Evolutionary conservation across 2,329 filamentous ascomycete genomes (phyloP).

Genomic region (Lachnellula willkommii): DNA sequence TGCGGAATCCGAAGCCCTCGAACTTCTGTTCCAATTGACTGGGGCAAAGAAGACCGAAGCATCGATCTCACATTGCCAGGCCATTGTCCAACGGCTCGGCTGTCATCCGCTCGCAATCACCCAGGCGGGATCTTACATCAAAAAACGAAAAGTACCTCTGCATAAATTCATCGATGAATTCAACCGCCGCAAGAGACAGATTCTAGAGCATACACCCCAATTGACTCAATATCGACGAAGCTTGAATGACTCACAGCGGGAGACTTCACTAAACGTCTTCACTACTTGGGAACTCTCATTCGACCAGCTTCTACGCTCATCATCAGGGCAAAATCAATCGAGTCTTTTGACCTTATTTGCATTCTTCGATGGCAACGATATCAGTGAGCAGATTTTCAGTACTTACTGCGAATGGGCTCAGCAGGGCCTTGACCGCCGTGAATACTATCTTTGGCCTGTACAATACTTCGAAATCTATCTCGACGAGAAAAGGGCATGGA

Average conservation of each 20-base stretch:
- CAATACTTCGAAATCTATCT: conserved; percentile 4
- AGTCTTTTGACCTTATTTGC: conserved; percentile 22
- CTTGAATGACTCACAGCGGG: conserved; percentile 2
- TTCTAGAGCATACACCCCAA: conserved; percentile 18
- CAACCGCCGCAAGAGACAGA: conserved; percentile 5
- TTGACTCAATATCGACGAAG: conserved; percentile 16
- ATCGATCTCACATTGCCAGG: conserved; percentile 2
- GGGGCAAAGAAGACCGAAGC: background rate
- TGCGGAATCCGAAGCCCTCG: conserved; percentile 10
- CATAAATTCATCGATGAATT: conserved; percentile 20
- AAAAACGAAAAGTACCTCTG: conserved; percentile 12
- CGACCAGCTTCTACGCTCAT: conserved; percentile 6
- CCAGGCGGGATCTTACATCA: conserved; percentile 29
- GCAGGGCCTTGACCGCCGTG: background rate
- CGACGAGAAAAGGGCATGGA: conserved; percentile 3
- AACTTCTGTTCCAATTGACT: conserved; percentile 10
- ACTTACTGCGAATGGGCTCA: conserved; percentile 3
- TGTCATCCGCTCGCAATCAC: conserved; percentile 26
- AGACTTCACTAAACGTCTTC: conserved; percentile 20
- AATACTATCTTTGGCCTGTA: conserved; percentile 2
- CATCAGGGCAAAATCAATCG: background rate
- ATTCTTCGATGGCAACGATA: conserved; percentile 21
- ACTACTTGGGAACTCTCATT: conserved; percentile 29
- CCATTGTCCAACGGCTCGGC: conserved; percentile 17
- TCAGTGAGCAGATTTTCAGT: conserved; percentile 23